Conservation (phyloP, 176 grass and related monocot genomes). For the Paspalum notatum region DNA sequence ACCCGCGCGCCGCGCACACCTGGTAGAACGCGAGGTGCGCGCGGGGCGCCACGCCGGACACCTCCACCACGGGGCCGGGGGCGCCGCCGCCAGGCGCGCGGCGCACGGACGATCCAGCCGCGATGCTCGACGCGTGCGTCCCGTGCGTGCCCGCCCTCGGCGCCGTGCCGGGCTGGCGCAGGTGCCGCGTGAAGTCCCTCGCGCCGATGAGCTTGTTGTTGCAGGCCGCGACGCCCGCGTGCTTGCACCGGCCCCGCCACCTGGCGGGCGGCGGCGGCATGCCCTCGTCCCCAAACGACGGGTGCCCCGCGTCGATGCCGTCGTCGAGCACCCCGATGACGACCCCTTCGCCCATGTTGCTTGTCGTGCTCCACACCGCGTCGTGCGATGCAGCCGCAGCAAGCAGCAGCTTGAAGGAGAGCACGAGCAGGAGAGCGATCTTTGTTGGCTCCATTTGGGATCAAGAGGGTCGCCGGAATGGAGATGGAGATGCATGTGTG, state of each 20-base stretch:
- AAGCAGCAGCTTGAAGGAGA: neutral
- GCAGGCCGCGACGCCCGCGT: constrained; percentile 43
- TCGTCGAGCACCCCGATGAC: constrained; percentile 73
- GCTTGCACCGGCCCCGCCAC: constrained; percentile 48
- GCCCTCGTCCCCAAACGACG: constrained; percentile 59
- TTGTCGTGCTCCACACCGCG: constrained; percentile 38
- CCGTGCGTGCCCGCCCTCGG: constrained; percentile 43
- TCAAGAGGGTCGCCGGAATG: neutral
- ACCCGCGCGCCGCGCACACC: constrained; percentile 50
- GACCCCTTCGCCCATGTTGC: constrained; percentile 68
- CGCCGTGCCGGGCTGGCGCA: neutral
- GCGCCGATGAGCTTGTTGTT: constrained; percentile 92
- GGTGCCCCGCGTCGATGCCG: constrained; percentile 64
- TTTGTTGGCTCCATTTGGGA: constrained; percentile 5
- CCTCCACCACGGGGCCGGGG: neutral
- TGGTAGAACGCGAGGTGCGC: constrained; percentile 72
- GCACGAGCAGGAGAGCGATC: neutral
- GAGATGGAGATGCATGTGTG: constrained; percentile 8
- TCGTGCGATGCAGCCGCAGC: neutral
- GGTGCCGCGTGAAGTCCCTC: constrained; percentile 49
- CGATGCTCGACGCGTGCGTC: constrained; percentile 57
- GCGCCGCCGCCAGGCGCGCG: constrained; percentile 36
- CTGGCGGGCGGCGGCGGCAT: constrained; percentile 51
- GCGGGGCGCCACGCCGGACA: constrained; percentile 63
- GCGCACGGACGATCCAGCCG: constrained; percentile 51